phyloP scores from a whole-genome alignment of 2,329 filamentous ascomycete genomes.

The Aspergillus phoenicis region DNA sequence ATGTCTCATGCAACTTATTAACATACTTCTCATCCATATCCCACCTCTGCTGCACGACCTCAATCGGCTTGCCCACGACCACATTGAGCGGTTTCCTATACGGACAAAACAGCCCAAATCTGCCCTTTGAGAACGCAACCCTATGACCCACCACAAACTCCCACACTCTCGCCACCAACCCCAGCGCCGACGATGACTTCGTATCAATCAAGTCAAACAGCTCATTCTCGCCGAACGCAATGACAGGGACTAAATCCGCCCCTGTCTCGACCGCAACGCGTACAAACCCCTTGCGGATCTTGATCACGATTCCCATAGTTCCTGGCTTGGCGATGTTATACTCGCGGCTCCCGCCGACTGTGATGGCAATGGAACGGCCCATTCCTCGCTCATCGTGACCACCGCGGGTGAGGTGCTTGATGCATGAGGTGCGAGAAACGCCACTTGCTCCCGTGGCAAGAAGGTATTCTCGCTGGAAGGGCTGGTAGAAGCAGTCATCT shows the following conservation, averaged over 20 bases:
- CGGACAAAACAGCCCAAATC: conserved; percentile 78
- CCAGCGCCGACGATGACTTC: conserved; percentile 65
- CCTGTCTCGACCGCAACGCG: conserved; percentile 81
- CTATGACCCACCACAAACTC: conserved; percentile 73
- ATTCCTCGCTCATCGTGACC: conserved; percentile 72
- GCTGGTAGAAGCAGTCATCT: conserved; percentile 81
- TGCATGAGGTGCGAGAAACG: conserved; percentile 80
- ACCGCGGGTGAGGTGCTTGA: conserved; percentile 74
- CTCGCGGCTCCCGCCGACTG: conserved; percentile 82
- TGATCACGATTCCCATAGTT: conserved; percentile 71
- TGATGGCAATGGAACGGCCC: conserved; percentile 85
- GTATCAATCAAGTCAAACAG: conserved; percentile 79
- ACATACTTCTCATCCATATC: conserved; percentile 70
- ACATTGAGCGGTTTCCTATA: conserved; percentile 80
- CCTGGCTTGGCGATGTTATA: conserved; percentile 77
- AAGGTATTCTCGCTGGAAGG: conserved; percentile 82
- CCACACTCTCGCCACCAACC: conserved; percentile 57
- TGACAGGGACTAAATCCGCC: conserved; percentile 79
- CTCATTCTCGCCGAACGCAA: conserved; percentile 86
- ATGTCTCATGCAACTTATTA: conserved; percentile 71
- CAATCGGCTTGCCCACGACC: conserved; percentile 75
- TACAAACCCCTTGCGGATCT: conserved; percentile 81
- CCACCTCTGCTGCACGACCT: conserved; percentile 56
- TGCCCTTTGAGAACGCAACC: conserved; percentile 80
- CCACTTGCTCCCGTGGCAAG: conserved; percentile 75